Evolutionary conservation across 2,329 filamentous ascomycete genomes (phyloP).

Genomic region (Cercospora zeina): DNA sequence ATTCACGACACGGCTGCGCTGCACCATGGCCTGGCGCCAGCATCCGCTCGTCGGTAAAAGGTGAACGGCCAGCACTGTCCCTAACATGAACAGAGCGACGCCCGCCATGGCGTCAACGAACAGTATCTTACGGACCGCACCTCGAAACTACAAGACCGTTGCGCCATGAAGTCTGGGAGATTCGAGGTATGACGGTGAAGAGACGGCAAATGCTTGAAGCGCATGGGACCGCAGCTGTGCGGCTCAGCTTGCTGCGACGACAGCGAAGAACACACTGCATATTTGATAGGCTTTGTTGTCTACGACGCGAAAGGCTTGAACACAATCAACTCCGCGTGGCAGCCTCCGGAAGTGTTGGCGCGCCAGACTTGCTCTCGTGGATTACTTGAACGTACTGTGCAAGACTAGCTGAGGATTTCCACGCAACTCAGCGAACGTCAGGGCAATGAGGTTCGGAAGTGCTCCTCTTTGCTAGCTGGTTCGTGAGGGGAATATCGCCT

Average conservation of each 20-base stretch:
- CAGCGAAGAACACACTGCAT: slow-evolving; percentile 10
- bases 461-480: slow-evolving; percentile 4
- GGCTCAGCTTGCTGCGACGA: slow-evolving; percentile 6
- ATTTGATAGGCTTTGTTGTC: slow-evolving; percentile 11
- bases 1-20: not conserved
- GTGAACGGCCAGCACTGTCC: not conserved
- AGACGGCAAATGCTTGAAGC: not conserved
- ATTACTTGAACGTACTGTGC: not conserved
- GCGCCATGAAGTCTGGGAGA: not conserved
- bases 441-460: slow-evolving; percentile 14
- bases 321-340: not conserved
- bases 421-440: not conserved
- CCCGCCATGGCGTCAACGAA: not conserved
- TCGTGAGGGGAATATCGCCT: not conserved
- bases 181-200: not conserved
- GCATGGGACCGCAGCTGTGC: not conserved
- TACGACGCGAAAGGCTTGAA: not conserved
- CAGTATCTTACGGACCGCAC: not conserved
- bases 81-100: not conserved
- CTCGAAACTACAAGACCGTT: not conserved
- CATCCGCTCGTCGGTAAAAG: not conserved
- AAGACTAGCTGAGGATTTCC: not conserved
- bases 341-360: slow-evolving; percentile 22
- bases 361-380: not conserved
- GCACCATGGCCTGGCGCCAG: not conserved